Evolutionary conservation across 148 eudicot species (phyloP).

Genomic region (Arctostaphylos glauca): DNA sequence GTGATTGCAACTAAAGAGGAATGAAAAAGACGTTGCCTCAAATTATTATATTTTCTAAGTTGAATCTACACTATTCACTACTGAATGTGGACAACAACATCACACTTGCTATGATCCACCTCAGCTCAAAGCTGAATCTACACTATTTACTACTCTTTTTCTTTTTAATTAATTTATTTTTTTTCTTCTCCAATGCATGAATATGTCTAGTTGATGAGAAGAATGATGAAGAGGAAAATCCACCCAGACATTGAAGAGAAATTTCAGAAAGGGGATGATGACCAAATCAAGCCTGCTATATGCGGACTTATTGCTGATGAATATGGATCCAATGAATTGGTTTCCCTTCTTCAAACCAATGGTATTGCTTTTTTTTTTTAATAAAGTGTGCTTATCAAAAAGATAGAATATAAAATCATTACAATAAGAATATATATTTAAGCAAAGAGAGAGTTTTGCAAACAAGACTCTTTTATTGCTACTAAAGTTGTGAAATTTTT

Average conservation of each 20-base stretch:
- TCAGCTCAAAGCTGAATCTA: not conserved
- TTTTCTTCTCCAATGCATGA: not conserved
- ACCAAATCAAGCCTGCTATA: not conserved
- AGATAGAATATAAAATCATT: no score
- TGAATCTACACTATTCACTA: no score
- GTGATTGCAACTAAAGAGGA: no score
- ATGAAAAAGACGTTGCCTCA: no score
- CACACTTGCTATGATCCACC: not conserved
- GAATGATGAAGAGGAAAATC: conserved; percentile 25
- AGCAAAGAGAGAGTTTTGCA: no score
- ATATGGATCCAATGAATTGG: conserved; percentile 18
- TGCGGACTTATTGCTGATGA: not conserved
- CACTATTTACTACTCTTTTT: not conserved
- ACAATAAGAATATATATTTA: no score
- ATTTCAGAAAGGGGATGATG: not conserved
- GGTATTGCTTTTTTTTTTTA: not conserved
- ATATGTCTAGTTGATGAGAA: conserved; percentile 17
- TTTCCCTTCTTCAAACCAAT: conserved; percentile 24
- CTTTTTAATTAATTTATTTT: no score
- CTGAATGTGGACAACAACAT: not conserved
- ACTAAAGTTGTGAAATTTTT: no score
- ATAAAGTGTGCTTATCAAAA: not conserved
- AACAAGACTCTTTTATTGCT: no score
- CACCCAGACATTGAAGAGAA: conserved; percentile 18
- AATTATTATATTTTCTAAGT: no score